These are phyloP conservation scores for Rhypophila decipiens DNA, from an alignment of 495 filamentous ascomycete genomes.

Conservation along the genomic window DNA sequence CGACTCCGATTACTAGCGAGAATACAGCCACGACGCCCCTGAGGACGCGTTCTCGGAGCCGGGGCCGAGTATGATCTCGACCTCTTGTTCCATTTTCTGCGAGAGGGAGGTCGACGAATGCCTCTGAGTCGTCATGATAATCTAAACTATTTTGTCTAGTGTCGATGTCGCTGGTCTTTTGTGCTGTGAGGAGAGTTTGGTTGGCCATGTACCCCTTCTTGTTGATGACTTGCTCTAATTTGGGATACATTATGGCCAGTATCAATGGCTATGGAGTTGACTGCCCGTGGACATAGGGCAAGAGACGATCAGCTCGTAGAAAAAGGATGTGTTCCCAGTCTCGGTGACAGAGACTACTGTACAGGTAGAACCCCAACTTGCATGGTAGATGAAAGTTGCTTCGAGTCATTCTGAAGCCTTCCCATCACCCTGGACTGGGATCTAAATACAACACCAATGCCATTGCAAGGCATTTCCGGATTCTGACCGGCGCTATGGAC, in stretches of 20 bases:
- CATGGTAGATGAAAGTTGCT: too few species aligned
- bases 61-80: neutral
- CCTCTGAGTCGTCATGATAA: neutral
- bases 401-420: too few species aligned
- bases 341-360: too few species aligned
- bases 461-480: too few species aligned
- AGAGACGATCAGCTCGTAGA: too few species aligned
- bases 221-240: neutral
- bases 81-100: neutral
- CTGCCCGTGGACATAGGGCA: too few species aligned
- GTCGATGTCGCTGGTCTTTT: neutral
- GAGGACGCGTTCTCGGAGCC: neutral
- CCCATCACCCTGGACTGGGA: too few species aligned
- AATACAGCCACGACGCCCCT: neutral
- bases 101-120: neutral
- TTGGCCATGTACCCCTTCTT: neutral
- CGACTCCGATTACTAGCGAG: neutral
- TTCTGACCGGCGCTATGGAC: too few species aligned
- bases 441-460: too few species aligned
- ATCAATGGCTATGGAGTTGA: too few species aligned
- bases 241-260: neutral
- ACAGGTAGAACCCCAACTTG: too few species aligned
- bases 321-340: too few species aligned
- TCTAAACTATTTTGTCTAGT: neutral
- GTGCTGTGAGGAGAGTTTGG: neutral